Conservation (phyloP, 768 basidiomycete genomes). For the Leccinellum albellum region DNA sequence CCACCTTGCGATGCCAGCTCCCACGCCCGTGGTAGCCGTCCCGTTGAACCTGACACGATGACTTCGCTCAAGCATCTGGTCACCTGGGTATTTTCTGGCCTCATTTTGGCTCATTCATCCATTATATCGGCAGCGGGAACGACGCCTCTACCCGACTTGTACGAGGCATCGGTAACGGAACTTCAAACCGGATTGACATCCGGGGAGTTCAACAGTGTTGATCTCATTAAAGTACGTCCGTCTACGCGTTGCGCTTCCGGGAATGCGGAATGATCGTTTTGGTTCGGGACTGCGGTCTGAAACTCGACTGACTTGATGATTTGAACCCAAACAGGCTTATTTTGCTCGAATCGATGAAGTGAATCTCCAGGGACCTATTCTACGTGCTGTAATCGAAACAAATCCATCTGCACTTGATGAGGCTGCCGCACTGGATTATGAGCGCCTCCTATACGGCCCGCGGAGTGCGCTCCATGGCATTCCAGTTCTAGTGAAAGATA, state of each 20-base stretch:
- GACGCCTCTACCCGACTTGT: conserved; percentile 35
- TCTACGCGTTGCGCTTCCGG: not conserved
- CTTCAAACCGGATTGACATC: conserved; percentile 36
- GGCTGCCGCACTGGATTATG: conserved; percentile 33
- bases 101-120: conserved; percentile 3
- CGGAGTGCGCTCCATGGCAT: conserved; percentile 37
- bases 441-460: conserved; percentile 26
- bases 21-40: not conserved
- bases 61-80: conserved; percentile 3
- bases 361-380: conserved; percentile 34
- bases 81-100: conserved; percentile 4
- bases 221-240: conserved; percentile 36
- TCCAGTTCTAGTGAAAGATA: conserved; percentile 37
- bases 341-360: conserved; percentile 42
- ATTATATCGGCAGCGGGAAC: conserved; percentile 9
- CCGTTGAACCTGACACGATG: not conserved
- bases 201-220: conserved; percentile 37
- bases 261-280: not conserved
- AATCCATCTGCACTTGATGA: conserved; percentile 36
- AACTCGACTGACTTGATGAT: not conserved
- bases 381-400: conserved; percentile 40
- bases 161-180: conserved; percentile 38
- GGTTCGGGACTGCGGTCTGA: not conserved
- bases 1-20: not conserved
- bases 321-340: conserved; percentile 32